Evolutionary conservation across 106 monocot species (phyloP).

Genomic region (Cymbidium sinense): DNA sequence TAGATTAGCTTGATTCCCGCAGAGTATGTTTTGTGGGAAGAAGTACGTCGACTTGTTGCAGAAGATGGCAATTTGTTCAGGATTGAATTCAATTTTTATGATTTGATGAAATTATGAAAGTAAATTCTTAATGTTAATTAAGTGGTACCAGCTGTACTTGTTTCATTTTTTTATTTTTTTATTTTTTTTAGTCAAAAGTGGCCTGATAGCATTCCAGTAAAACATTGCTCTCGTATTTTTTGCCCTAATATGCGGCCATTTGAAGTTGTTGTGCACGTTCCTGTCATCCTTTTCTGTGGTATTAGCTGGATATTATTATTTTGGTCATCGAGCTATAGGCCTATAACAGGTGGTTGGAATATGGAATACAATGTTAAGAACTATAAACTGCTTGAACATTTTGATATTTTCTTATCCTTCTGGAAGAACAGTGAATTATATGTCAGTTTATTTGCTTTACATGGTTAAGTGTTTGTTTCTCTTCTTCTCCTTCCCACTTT

Average conservation of each 20-base stretch:
- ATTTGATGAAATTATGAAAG: neutral
- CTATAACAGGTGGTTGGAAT: neutral
- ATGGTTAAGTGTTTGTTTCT: neutral
- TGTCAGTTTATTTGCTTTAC: neutral
- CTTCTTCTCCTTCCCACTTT: neutral
- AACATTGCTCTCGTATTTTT: too few relatives aligned
- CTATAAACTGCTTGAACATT: neutral
- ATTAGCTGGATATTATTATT: neutral
- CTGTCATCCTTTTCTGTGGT: conserved; percentile 2
- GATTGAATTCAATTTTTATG: conserved; percentile 4
- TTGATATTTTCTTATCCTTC: neutral
- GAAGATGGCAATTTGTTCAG: neutral
- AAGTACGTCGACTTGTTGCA: neutral
- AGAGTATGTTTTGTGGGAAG: neutral
- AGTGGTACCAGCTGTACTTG: neutral
- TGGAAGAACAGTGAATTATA: neutral
- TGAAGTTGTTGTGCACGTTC: neutral
- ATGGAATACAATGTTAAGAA: neutral
- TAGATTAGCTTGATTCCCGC: neutral
- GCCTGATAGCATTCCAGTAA: too few relatives aligned
- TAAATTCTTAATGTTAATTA: neutral
- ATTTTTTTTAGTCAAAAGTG: neutral
- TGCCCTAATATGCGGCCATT: too few relatives aligned
- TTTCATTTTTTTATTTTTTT: neutral
- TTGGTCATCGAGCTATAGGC: neutral